A percentile compares a stretch with the other conserved stretches of the same genome.
Conservation (phyloP, 2,329 filamentous ascomycete genomes). For the Colletotrichum sp. region DNA sequence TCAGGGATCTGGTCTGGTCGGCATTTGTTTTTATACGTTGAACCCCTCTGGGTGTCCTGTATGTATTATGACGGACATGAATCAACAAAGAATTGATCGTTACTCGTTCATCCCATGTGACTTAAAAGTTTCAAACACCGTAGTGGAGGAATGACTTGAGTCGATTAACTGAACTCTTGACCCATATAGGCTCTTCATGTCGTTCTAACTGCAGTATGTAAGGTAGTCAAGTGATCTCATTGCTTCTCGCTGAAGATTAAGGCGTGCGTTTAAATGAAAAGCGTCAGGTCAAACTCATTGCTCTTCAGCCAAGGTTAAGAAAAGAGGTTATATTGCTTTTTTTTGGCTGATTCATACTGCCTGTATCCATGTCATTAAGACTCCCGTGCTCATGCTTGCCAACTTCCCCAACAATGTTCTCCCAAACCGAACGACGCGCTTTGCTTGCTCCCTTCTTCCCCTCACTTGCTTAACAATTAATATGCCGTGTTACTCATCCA, state of each 20-base stretch:
- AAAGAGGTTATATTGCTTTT: neutral
- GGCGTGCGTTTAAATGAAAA: neutral
- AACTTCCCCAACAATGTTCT: neutral
- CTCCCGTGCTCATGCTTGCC: neutral
- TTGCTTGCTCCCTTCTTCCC: neutral
- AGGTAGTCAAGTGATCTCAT: neutral
- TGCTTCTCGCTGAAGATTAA: neutral
- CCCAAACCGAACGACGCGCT: neutral
- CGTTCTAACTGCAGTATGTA: neutral
- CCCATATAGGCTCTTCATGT: neutral
- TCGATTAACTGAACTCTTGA: fast-evolving
- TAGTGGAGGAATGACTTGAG: neutral
- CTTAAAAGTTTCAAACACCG: neutral
- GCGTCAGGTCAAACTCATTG: neutral
- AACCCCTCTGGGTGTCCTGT: neutral
- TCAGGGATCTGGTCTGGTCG: conserved; percentile 6
- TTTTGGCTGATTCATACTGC: neutral
- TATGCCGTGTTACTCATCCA: neutral
- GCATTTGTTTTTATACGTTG: neutral
- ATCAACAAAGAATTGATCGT: conserved; percentile 11
- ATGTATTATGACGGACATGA: conserved; percentile 26
- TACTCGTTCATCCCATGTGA: neutral
- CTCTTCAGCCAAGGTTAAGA: neutral
- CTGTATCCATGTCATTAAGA: conserved; percentile 5
- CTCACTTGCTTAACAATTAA: neutral